Conservation (phyloP, 2,329 filamentous ascomycete species). For the Penicillium sp. region DNA sequence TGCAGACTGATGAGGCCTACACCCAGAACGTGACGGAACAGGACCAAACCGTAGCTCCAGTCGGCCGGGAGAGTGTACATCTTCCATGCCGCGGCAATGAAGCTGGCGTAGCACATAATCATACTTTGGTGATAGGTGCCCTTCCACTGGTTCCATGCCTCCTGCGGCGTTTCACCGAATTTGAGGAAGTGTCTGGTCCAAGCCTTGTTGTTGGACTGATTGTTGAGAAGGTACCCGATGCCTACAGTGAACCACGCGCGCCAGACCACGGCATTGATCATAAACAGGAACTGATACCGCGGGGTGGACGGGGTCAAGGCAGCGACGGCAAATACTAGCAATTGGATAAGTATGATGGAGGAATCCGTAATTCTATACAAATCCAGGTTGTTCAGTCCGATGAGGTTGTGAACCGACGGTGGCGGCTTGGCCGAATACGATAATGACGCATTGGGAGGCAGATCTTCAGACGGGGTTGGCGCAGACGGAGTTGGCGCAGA, state of each 20-base stretch:
- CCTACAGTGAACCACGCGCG: conserved; percentile 90
- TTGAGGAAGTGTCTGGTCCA: conserved; percentile 99
- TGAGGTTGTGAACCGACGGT: conserved; percentile 73
- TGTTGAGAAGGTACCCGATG: conserved; percentile 77
- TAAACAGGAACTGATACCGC: conserved; percentile 73
- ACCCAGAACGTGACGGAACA: conserved; percentile 85
- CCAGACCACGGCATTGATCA: conserved; percentile 77
- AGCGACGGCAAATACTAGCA: conserved; percentile 73
- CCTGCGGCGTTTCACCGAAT: conserved; percentile 82
- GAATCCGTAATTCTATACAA: conserved; percentile 83
- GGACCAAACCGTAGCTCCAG: conserved; percentile 81
- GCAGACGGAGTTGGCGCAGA: conserved; percentile 34
- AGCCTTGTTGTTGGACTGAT: conserved; percentile 84
- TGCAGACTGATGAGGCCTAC: conserved; percentile 78
- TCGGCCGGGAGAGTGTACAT: conserved; percentile 85
- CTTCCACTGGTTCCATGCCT: conserved; percentile 98
- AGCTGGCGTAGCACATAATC: conserved; percentile 83
- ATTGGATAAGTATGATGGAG: conserved; percentile 70
- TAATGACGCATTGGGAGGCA: conserved; percentile 37
- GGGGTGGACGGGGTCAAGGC: conserved; percentile 74
- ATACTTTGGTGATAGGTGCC: conserved; percentile 91
- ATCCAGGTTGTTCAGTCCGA: conserved; percentile 82
- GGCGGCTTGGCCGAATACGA: conserved; percentile 53
- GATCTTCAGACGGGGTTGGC: conserved; percentile 35
- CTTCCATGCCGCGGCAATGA: conserved; percentile 91